Base-by-base conservation (phyloP, 805 yeast genomes). In the Kodamaea lidongshanica region DNA sequence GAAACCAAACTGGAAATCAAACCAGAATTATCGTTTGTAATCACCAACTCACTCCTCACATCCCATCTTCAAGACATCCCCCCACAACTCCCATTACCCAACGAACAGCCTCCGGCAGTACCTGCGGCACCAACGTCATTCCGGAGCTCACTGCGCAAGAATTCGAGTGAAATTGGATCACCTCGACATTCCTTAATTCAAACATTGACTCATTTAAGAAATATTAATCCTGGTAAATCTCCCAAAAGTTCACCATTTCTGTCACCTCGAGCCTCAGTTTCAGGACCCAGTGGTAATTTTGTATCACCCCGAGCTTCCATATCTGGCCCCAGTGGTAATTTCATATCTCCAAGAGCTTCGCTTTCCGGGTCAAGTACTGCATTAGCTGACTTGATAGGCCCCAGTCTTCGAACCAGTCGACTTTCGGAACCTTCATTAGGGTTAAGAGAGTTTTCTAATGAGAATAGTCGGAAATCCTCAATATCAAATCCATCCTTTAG, bases 21-120 rank as follows among this genome's bases (percentile, higher is more conserved):
- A n/a, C n/a, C n/a, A n/a, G n/a, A 6, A n/a, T 20, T 10, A 9
- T 46, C 54, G 2, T 44, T 32, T 22, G 40, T 54, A 1, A 50
- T 50, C 31, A 37, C 19, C 15, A 49, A 35, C 23, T 55, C 61
- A 1, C 39, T 56, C 11, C 43, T 56, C 21, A 48, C 50, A 7
- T 45, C 57, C 0, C 56, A 52, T 32, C 42, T 54, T 13, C 58
- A 54, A 23, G 69, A 58, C 31, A 56, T 79, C 4, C 86, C 87
- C 0, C 74, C 79, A 0, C 71, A 62, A 30, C 50, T 64, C 11
- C 74, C 79, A 1, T 56, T 72, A 35, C 88, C 88, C 3, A 51
- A 44, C 9, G 79, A 70, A 24, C 70, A 74, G 11, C 50, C 72
- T 14, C 70, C 70, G 0, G 53, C 61, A 9, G 59, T 61, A 4